Conservation (phyloP, 768 basidiomycete genomes). For the Boletus sp. region DNA sequence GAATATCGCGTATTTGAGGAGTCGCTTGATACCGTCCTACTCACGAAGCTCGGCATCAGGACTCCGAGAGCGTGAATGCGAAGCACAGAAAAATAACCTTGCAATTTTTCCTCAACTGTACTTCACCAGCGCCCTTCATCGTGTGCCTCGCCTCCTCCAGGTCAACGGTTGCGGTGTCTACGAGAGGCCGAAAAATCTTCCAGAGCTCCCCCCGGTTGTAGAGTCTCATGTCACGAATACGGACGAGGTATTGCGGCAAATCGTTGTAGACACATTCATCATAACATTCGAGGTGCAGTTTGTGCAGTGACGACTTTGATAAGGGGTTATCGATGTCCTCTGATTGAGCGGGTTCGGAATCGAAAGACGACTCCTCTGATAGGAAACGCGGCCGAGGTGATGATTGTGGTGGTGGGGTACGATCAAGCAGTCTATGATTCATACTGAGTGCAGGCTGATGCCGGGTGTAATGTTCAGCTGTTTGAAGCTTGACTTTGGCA, state of each 20-base stretch:
- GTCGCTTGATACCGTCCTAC: conserved; percentile 1
- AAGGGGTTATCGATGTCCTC: not conserved
- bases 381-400: not conserved
- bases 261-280: conserved; percentile 11
- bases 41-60: not conserved
- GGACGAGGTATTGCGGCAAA: conserved; percentile 15
- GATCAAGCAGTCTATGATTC: not conserved
- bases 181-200: not conserved
- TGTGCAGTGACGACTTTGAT: not conserved
- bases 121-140: not conserved
- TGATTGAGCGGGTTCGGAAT: not conserved
- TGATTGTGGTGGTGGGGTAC: no score
- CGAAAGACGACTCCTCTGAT: not conserved
- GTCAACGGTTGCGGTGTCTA: not conserved
- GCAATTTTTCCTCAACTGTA: not conserved
- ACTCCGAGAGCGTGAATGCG: not conserved
- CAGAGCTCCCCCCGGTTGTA: conserved; percentile 5
- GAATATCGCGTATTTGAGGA: conserved; percentile 15
- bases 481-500: not conserved
- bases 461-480: no score
- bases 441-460: not conserved
- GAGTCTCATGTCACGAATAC: conserved; percentile 12
- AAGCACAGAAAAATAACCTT: conserved; percentile 1
- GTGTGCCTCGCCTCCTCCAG: not conserved
- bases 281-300: conserved; percentile 1